Percentiles rank a stretch among this genome's conserved stretches.
phyloP scores from a whole-genome alignment of 805 yeast genomes.

The Deakozyma indianensis region DNA sequence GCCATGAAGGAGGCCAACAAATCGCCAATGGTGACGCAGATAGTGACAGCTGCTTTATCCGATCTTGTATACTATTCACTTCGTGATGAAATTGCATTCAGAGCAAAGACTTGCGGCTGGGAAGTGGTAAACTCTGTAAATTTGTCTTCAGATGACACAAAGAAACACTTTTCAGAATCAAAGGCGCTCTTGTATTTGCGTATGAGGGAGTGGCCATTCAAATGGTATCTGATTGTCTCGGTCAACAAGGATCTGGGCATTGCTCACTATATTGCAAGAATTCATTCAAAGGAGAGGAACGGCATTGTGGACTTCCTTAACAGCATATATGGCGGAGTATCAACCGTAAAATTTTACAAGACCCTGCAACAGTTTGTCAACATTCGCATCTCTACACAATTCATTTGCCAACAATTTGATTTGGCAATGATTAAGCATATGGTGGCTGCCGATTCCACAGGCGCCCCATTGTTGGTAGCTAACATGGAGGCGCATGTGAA shows the following conservation, averaged over 20 bases:
- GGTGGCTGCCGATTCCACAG: background rate
- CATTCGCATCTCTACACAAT: background rate
- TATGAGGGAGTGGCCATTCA: conserved; percentile 23
- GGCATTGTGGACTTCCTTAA: background rate
- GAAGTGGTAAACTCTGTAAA: conserved; percentile 39
- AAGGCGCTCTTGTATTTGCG: conserved; percentile 17
- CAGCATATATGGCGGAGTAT: background rate
- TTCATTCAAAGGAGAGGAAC: background rate
- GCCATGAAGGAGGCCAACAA: conserved; percentile 10
- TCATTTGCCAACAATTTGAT: conserved; percentile 1
- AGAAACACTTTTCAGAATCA: conserved; percentile 15
- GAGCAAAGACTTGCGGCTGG: conserved; percentile 59
- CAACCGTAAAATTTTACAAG: background rate
- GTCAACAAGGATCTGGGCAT: conserved; percentile 12
- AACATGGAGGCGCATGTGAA: background rate
- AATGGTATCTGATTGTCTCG: conserved; percentile 26
- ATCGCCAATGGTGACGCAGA: conserved; percentile 5
- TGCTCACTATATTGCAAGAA: conserved; percentile 11
- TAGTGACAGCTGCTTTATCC: conserved; percentile 16
- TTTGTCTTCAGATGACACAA: conserved; percentile 34
- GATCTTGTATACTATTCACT: conserved; percentile 34
- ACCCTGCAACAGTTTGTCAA: background rate
- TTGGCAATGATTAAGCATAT: background rate
- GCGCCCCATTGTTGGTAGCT: background rate
- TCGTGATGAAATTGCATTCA: conserved; percentile 32